These are phyloP conservation scores for Choricystis sp. DNA, from an alignment of 139 green algal genomes.

Conservation along the genomic window DNA sequence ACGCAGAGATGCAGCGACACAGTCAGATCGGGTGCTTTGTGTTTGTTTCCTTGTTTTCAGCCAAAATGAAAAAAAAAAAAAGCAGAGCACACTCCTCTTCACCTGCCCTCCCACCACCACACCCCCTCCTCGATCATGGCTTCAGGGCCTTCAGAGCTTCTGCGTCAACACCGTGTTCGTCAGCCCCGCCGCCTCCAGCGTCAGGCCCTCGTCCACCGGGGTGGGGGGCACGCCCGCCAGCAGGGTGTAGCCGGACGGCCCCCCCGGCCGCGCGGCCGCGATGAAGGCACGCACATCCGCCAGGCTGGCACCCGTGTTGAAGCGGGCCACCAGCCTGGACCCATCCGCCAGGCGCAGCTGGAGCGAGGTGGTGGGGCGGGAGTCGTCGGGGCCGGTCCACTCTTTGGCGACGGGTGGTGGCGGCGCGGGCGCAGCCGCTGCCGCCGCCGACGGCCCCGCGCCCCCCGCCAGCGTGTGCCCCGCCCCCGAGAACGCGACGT, in stretches of 20 bases:
- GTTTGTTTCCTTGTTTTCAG: no score
- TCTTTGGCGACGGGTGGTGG: neutral
- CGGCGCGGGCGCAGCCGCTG: constrained; percentile 2
- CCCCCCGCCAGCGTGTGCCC: constrained; percentile 34
- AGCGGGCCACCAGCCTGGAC: constrained; percentile 53
- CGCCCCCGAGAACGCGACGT: constrained; percentile 46
- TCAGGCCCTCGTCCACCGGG: neutral
- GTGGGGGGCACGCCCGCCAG: neutral
- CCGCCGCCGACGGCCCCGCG: constrained; percentile 3
- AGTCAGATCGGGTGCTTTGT: no score
- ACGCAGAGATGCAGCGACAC: no score
- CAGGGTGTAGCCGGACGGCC: neutral
- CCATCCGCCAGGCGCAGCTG: constrained; percentile 74
- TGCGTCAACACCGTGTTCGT: neutral
- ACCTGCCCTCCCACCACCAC: no score
- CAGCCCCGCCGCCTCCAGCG: neutral
- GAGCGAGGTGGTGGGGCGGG: constrained; percentile 54
- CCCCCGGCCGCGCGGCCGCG: no score
- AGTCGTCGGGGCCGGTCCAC: constrained; percentile 57
- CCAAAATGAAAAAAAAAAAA: no score
- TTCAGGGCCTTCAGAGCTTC: no score
- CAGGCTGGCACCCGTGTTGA: constrained; percentile 68
- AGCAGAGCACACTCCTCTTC: no score
- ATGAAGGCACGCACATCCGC: constrained; percentile 41
- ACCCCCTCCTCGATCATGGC: no score